phyloP scores from a whole-genome alignment of 2,329 filamentous ascomycete species.

The Teratosphaeria destructans region DNA sequence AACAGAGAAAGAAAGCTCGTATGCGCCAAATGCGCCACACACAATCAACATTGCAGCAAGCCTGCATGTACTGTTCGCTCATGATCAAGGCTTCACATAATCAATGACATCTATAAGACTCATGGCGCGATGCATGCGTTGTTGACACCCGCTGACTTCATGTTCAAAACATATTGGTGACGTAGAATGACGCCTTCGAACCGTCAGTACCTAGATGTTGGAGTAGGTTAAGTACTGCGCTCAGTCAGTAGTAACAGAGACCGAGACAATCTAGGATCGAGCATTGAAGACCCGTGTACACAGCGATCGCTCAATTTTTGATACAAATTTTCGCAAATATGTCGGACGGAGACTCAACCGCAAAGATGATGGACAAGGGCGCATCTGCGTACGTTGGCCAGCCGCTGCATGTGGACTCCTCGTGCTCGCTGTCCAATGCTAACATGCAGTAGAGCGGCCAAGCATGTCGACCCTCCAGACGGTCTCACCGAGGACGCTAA shows the following conservation, averaged over 20 bases:
- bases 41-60: too few relatives aligned
- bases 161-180: not conserved
- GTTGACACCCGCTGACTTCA: too few relatives aligned
- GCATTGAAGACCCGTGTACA: not conserved
- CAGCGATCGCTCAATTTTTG: not conserved
- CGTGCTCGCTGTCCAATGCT: not conserved
- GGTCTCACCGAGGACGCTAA: slow-evolving; percentile 18
- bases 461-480: slow-evolving; percentile 12
- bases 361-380: slow-evolving; percentile 16
- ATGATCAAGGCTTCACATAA: too few relatives aligned
- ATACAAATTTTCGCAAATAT: not conserved
- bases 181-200: not conserved
- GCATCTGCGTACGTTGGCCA: slow-evolving; percentile 13
- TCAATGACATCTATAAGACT: too few relatives aligned
- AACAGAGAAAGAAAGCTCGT: too few relatives aligned
- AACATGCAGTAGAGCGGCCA: slow-evolving; percentile 4
- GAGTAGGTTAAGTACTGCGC: not conserved
- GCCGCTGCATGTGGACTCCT: not conserved
- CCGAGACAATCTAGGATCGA: not conserved
- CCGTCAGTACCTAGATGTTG: not conserved
- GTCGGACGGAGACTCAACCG: slow-evolving; percentile 17
- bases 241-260: not conserved
- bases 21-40: too few relatives aligned
- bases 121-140: too few relatives aligned
- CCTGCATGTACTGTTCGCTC: too few relatives aligned